phyloP scores from a whole-genome alignment of 2,329 filamentous ascomycete genomes.

The Orbilia blumenaviensis region DNA sequence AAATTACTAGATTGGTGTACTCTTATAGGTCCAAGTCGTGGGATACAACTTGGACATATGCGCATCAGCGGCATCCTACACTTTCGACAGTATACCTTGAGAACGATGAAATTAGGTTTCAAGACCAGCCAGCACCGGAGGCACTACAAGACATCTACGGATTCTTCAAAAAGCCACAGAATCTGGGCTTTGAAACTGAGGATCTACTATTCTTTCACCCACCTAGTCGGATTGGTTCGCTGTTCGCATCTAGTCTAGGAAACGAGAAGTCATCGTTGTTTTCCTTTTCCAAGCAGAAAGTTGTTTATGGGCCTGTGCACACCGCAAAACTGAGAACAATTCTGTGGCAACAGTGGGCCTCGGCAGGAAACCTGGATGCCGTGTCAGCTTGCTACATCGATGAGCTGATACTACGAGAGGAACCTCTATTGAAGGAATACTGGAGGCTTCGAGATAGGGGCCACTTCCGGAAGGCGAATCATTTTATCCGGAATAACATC shows the following conservation, averaged over 20 bases:
- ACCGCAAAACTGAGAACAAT: constrained; percentile 65
- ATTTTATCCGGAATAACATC: constrained; percentile 61
- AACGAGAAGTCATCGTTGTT: constrained; percentile 14
- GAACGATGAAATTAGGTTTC: constrained; percentile 52
- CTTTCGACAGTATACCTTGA: constrained; percentile 58
- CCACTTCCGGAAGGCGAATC: constrained; percentile 62
- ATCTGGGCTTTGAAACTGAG: constrained; percentile 58
- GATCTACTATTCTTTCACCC: constrained; percentile 61
- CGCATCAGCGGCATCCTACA: constrained; percentile 61
- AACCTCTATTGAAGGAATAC: constrained; percentile 60
- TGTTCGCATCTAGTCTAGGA: constrained; percentile 23
- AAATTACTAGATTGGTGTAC: constrained; percentile 60
- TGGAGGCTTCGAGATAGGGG: constrained; percentile 63
- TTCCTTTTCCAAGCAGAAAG: constrained; percentile 56
- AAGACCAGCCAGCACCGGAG: constrained; percentile 35
- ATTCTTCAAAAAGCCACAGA: constrained; percentile 52
- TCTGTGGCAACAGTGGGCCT: constrained; percentile 66
- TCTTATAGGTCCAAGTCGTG: constrained; percentile 56
- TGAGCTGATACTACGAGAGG: constrained; percentile 64
- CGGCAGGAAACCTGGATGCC: constrained; percentile 64
- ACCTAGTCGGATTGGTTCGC: constrained; percentile 34
- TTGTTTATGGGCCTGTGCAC: constrained; percentile 61
- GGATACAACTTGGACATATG: constrained; percentile 60
- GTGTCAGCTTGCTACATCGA: constrained; percentile 66
- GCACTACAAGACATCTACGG: constrained; percentile 43